Conservation (phyloP, 306 rosid species). For the Vigna mungo region DNA sequence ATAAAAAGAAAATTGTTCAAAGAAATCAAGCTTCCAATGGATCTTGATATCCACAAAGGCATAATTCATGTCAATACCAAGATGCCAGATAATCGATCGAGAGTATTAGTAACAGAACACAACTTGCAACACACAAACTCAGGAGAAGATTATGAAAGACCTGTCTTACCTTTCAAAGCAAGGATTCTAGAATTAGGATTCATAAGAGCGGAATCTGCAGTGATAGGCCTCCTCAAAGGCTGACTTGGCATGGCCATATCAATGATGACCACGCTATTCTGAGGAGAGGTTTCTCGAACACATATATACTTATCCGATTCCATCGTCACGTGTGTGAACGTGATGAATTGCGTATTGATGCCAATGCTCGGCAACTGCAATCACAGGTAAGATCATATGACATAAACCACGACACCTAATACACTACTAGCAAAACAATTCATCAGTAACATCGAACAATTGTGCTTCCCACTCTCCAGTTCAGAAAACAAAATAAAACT, state of each 20-base stretch:
- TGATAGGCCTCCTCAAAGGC: constrained; percentile 96
- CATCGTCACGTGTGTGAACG: constrained; percentile 98
- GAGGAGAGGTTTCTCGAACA: constrained; percentile 89
- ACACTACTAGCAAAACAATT: constrained; percentile 2
- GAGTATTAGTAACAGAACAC: not conserved
- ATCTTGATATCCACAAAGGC: constrained; percentile 9
- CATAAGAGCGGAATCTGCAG: constrained; percentile 97
- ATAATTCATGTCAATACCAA: constrained; percentile 14
- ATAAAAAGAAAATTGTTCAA: not conserved
- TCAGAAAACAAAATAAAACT: constrained; percentile 43
- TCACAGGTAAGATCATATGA: constrained; percentile 62
- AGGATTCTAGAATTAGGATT: constrained; percentile 95
- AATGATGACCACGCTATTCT: constrained; percentile 87
- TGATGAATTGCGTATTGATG: constrained; percentile 87
- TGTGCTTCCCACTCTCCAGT: constrained; percentile 34
- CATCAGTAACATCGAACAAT: constrained; percentile 26
- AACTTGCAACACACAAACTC: not conserved
- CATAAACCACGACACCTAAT: constrained; percentile 45
- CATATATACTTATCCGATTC: constrained; percentile 97
- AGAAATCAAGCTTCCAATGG: constrained; percentile 6
- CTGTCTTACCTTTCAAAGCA: constrained; percentile 83
- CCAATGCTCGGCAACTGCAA: constrained; percentile 94
- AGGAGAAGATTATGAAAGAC: constrained; percentile 1
- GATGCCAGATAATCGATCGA: not conserved
- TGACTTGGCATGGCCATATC: constrained; percentile 93